Evolutionary conservation across 1,139 yeast genomes (phyloP), one percentile per base, ranked within the genome.

Genomic region (Kluyveromyces sp.): DNA sequence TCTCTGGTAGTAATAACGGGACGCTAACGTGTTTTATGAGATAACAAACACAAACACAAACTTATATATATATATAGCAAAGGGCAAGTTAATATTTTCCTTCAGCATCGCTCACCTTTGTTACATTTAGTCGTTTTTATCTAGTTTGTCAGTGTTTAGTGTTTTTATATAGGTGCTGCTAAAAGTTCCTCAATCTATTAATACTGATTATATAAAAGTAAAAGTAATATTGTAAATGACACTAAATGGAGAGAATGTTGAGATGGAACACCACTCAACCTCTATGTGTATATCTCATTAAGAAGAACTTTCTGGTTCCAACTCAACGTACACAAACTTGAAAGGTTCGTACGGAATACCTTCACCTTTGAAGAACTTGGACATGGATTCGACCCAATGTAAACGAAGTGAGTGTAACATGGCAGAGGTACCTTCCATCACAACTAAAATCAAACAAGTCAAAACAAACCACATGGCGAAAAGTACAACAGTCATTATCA

Each of bases 341-440:
- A 88, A 90, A 32, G 98, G 98, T 52, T 79, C 81, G 64, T 87
- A 92, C 1, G 88, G 80, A 51, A 81, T 76, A 45, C 98, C 98
- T 63, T 92, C 97, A 57, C 98, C 98, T 59, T 85, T 88, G 60
- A 92, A 94, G 66, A 87, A 94, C 70, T 94, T 94, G 43, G 97
- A 89, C 97, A 94, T 94, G 32, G 97, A 90, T 69, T 94, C 99
- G 48, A 94, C 98, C 99, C 99, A 92, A 66, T 92, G 98, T 62
- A 92, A 72, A 68, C 98, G 85, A 59, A 94, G 76, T 28, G 97
- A 86, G 68, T 94, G 99, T 60, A 94, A 76, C 98, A 94, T 94
- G 30, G 98, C 98, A 38, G 96, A 86, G 0, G 98, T 94, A 45
- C 99, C 99, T 68, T 94, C 98, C 98, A 94, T 92, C 50, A 89